Conservation (phyloP, 2,329 filamentous ascomycete genomes). For the Beauveria pseudobassiana region DNA sequence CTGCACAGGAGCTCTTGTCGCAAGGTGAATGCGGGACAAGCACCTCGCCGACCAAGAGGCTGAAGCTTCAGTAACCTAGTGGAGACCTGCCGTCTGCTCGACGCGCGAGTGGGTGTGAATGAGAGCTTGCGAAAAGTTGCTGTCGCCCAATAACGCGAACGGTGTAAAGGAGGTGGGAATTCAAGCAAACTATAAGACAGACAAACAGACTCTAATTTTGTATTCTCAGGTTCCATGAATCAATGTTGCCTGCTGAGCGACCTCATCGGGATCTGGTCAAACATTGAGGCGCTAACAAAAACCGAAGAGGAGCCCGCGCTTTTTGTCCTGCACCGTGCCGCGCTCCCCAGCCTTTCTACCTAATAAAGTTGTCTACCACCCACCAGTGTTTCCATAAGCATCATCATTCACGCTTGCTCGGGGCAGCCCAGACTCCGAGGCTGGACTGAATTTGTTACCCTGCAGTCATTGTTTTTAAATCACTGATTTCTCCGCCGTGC, state of each 20-base stretch:
- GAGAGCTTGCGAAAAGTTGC: background rate
- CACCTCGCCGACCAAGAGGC: background rate
- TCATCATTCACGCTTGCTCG: background rate
- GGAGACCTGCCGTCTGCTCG: background rate
- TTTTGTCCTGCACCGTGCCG: background rate
- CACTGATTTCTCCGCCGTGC: background rate
- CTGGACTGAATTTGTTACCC: background rate
- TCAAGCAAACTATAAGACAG: too few species aligned
- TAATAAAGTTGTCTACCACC: background rate
- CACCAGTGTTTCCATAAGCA: background rate
- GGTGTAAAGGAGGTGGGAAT: too few species aligned
- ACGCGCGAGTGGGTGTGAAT: background rate
- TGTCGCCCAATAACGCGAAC: too few species aligned
- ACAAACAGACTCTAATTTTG: too few species aligned
- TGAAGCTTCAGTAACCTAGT: constrained; percentile 9
- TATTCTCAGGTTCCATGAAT: background rate
- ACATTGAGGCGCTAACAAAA: background rate
- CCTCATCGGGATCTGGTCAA: background rate
- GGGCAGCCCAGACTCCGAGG: background rate
- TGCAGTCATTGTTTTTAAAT: background rate
- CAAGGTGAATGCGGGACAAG: background rate
- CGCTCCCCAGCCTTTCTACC: background rate
- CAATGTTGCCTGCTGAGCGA: background rate
- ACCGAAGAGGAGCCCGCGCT: background rate
- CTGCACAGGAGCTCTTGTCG: background rate